These are phyloP conservation scores for Talaromyces wortmannii DNA, from an alignment of 495 filamentous ascomycete species.

Conservation along the genomic window DNA sequence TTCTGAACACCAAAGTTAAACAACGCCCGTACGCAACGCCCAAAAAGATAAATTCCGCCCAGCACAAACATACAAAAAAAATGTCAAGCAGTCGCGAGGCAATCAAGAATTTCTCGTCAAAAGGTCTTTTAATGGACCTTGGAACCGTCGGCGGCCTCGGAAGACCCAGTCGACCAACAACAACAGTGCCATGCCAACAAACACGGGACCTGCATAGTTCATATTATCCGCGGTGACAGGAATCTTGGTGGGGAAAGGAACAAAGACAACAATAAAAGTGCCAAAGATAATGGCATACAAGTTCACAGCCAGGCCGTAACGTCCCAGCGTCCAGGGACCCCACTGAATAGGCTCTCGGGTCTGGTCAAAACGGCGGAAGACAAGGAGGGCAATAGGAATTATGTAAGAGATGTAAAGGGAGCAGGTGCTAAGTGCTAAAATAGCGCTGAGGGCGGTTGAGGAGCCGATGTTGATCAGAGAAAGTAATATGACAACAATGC, in stretches of 20 bases:
- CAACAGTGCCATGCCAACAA: constrained; percentile 30
- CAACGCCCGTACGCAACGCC: too few species aligned
- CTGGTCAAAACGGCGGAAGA: constrained; percentile 18
- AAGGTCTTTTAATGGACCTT: constrained; percentile 19
- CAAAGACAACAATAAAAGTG: constrained; percentile 33
- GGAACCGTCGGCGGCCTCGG: constrained; percentile 26
- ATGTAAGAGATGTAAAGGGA: constrained; percentile 46
- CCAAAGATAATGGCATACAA: constrained; percentile 31
- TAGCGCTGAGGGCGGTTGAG: constrained; percentile 39
- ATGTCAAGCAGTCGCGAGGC: background rate
- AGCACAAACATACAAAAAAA: background rate
- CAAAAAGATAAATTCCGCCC: background rate
- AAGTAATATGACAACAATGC: constrained; percentile 27
- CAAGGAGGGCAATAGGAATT: constrained; percentile 35
- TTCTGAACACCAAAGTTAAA: too few species aligned
- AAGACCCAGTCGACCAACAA: constrained; percentile 31
- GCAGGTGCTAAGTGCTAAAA: constrained; percentile 40
- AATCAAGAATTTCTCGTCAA: background rate
- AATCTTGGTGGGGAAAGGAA: constrained; percentile 34
- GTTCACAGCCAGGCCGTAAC: constrained; percentile 32
- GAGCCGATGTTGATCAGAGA: constrained; percentile 47
- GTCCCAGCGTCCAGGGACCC: constrained; percentile 23
- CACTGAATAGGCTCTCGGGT: constrained; percentile 15
- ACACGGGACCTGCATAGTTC: constrained; percentile 39
- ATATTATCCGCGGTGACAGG: constrained; percentile 35